Conservation (phyloP, 2,329 filamentous ascomycete genomes). For the Diaporthe sp. region DNA sequence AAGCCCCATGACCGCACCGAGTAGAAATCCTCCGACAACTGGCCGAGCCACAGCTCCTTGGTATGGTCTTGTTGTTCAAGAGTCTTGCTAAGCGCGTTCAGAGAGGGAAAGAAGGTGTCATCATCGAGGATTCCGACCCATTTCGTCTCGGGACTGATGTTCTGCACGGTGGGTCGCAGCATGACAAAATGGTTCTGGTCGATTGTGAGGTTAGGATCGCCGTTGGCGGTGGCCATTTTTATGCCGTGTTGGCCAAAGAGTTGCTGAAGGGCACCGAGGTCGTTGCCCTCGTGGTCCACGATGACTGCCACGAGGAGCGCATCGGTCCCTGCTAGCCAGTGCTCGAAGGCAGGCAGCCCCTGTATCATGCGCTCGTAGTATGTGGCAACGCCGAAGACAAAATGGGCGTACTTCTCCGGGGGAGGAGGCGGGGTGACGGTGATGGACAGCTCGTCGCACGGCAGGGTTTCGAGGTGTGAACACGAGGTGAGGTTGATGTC, state of each 20-base stretch:
- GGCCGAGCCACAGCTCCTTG: constrained; percentile 66
- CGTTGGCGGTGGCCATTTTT: constrained; percentile 41
- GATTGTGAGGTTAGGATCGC: constrained; percentile 53
- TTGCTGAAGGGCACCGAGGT: constrained; percentile 48
- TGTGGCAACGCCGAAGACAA: constrained; percentile 71
- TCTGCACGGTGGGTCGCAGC: constrained; percentile 62
- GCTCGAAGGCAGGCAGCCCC: constrained; percentile 65
- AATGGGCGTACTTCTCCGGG: constrained; percentile 59
- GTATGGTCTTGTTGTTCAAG: constrained; percentile 63
- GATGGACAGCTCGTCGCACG: constrained; percentile 61
- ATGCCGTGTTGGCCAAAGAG: constrained; percentile 51
- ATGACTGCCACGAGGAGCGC: constrained; percentile 66
- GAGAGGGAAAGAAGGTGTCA: constrained; percentile 73
- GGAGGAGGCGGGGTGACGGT: constrained; percentile 61
- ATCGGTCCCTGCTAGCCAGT: constrained; percentile 67
- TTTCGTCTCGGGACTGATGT: constrained; percentile 58
- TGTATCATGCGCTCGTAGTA: constrained; percentile 62
- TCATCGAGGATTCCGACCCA: constrained; percentile 74
- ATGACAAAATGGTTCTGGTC: constrained; percentile 72
- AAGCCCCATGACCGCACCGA: constrained; percentile 65
- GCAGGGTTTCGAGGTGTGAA: constrained; percentile 43
- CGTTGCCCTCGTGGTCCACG: constrained; percentile 53
- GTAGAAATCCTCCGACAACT: constrained; percentile 68
- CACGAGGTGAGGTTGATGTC: constrained; percentile 49
- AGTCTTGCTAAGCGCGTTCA: constrained; percentile 62